Evolutionary conservation across 2,329 filamentous ascomycete genomes (phyloP), one percentile per base, ranked within the genome.

Genomic region (Paecilomyces fulvus): DNA sequence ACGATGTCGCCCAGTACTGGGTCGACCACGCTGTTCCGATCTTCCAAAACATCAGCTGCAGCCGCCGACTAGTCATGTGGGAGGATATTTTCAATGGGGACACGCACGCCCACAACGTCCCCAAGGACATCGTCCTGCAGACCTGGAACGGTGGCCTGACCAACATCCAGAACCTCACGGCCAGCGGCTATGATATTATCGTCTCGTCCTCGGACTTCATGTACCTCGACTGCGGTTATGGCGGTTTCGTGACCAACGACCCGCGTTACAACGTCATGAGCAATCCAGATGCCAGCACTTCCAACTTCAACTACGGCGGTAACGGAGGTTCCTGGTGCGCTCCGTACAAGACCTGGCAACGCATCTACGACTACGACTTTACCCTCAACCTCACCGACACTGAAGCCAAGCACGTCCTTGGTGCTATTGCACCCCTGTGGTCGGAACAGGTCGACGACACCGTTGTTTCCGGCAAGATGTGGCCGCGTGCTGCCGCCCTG

Each of bases 291-390:
- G 68, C 73, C 6, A 64, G 64, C 17, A 66, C 64, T 0, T 66
- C 74, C 3, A 80, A 72, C 63, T 82, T 82, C 75, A 83, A 83
- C 73, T 83, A 78, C 64, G 73, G 72, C n/a, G 80, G 76, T 49
- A 60, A 55, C 21, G 80, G 80, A 43, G 80, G 80, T 17, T 80
- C 77, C n/a, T 83, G 80, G 80, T 83, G 80, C 63, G 77, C 75
- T 0, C 80, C 80, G 0, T 83, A 82, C 73, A 83, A 83, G 67
- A 81, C 79, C 20, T 83, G 80, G 80, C 80, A 83, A 65, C 79
- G 80, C 52, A 82, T 83, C 68, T 83, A 83, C 69, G 73, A 81
- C 72, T 83, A 77, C 65, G 80, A 83, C 69, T 82, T 83, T 64
- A 79, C 79, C 0, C 59, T 66, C 50, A 77, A 77, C 60, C 73